phyloP scores from a whole-genome alignment of 495 filamentous ascomycete species.

The Lepidopterella palustris region DNA sequence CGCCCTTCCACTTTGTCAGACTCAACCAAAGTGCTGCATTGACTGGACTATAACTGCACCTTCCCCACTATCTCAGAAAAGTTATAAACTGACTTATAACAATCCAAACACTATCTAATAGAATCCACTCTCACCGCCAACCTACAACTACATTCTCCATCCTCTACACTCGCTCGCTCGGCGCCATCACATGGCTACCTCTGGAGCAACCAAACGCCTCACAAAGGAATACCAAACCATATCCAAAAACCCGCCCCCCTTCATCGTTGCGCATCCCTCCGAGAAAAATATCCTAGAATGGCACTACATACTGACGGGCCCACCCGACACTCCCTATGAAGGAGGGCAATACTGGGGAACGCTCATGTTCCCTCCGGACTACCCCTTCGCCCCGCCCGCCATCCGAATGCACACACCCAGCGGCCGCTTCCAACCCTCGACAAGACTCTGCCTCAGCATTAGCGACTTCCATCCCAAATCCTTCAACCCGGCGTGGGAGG shows the following conservation, averaged over 20 bases:
- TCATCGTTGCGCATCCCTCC: constrained; percentile 88
- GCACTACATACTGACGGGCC: constrained; percentile 97
- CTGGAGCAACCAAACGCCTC: constrained; percentile 47
- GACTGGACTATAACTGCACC: too few relatives aligned
- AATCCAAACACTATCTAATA: background rate
- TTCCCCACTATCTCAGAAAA: too few relatives aligned
- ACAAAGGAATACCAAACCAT: constrained; percentile 92
- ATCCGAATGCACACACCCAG: constrained; percentile 98
- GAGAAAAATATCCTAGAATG: constrained; percentile 96
- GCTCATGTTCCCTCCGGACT: constrained; percentile 88
- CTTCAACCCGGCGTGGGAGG: constrained; percentile 99
- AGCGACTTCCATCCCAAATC: constrained; percentile 95
- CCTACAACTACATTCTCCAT: background rate
- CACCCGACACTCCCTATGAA: constrained; percentile 90
- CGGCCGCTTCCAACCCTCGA: constrained; percentile 88
- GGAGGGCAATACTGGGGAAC: constrained; percentile 98
- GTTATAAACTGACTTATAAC: too few relatives aligned
- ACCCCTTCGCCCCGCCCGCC: constrained; percentile 93
- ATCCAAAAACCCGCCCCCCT: constrained; percentile 84
- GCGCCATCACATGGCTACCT: constrained; percentile 32
- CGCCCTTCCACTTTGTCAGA: too few relatives aligned
- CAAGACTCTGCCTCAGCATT: constrained; percentile 88
- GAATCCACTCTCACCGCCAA: background rate
- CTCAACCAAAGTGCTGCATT: too few relatives aligned
- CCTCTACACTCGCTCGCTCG: background rate